Evolutionary conservation across 2,329 filamentous ascomycete genomes (phyloP), one percentile per base, ranked within the genome.

Genomic region (Daldinia sp.): DNA sequence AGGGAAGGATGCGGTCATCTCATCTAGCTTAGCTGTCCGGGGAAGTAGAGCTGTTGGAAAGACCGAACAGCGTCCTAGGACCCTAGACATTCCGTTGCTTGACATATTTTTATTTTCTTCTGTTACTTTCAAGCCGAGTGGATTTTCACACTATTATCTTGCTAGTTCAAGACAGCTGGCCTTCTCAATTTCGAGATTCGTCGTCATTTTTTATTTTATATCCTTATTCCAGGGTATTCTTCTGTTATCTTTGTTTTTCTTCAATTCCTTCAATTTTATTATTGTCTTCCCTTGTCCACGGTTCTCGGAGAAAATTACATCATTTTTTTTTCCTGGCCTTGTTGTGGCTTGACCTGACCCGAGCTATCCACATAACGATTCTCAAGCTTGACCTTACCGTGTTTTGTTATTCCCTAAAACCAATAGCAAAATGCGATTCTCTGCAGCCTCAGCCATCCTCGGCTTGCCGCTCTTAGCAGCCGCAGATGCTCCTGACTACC

Each of bases 391-490:
- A 58, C 43, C 61, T 59, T 45, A 2, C 30, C 37, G 35, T 55
- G 53, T 62, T 52, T 37, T 45, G 47, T 49, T 56, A 51, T 54
- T 48, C 43, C 50, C 34, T n/a, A n/a, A 61, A 43, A 58, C 35
- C 51, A 61, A 60, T 61, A 58, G 54, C 74, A 82, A 69, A 64
- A 89, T 89, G 87, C 87, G 85, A 74, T 83, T 89, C 78, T 83
- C 85, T 58, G 73, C 77, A 51, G 77, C 81, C 59, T 75, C 82
- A 67, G 68, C 83, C 56, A 72, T 84, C 53, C 77, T 86, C 72
- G 82, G 83, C 48, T 79, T 89, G 74, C 85, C 87, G 68, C 77
- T 86, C 13, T 78, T 89, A 68, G 82, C 79, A 49, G 82, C 82
- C 19, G 83, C 86, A 63, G 81, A 83, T 66, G 81, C 81, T 66